These are phyloP conservation scores for Boletus albobrunnescens DNA, from an alignment of 1,284 basidiomycete genomes.

Conservation along the genomic window DNA sequence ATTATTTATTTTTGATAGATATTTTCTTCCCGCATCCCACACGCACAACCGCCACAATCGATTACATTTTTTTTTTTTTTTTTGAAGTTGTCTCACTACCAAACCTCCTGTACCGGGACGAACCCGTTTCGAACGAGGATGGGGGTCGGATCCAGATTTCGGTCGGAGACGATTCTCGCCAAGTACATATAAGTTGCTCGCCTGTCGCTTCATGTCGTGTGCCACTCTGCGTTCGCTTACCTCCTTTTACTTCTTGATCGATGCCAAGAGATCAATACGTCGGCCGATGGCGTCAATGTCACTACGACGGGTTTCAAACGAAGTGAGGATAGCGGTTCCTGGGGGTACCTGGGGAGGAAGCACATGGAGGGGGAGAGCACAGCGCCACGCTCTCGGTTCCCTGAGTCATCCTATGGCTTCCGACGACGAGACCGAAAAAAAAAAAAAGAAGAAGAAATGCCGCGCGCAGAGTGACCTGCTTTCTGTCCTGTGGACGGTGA, in stretches of 20 bases:
- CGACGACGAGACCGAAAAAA: too few species aligned
- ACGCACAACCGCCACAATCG: too few species aligned
- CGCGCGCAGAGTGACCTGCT: background rate
- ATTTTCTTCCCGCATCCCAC: too few species aligned
- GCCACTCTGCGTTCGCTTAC: background rate
- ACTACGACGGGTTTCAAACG: background rate
- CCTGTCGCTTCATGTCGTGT: background rate
- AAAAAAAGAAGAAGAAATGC: too few species aligned
- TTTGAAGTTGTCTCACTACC: too few species aligned
- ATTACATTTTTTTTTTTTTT: too few species aligned
- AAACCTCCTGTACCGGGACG: too few species aligned
- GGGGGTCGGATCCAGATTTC: constrained; percentile 1
- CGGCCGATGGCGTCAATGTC: background rate
- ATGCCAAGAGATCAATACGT: background rate
- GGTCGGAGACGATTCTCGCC: background rate
- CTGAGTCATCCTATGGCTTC: too few species aligned
- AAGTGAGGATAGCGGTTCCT: background rate
- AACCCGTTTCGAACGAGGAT: too few species aligned
- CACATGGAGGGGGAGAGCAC: background rate
- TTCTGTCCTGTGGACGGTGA: background rate
- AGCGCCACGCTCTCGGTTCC: background rate
- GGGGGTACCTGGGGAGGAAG: constrained; percentile 4
- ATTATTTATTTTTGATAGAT: too few species aligned
- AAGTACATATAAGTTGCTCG: too few species aligned
- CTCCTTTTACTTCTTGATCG: background rate